Percentiles rank a stretch among this genome's conserved stretches.
phyloP scores from a whole-genome alignment of 768 basidiomycete species.

The Auricularia auricula-judae region DNA sequence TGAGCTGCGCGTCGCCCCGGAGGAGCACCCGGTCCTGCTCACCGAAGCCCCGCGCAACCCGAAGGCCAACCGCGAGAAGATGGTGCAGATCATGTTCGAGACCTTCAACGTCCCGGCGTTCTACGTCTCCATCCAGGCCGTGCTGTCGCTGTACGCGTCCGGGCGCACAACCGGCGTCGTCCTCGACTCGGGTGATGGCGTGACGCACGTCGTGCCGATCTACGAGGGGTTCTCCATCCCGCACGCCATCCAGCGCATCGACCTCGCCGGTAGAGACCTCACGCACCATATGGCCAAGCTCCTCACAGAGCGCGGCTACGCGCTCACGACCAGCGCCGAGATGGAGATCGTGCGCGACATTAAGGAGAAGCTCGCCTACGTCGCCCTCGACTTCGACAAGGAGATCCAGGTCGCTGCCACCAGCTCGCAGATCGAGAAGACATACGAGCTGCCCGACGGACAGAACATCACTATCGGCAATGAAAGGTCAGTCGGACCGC shows the following conservation, averaged over 20 bases:
- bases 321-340: constrained; percentile 40
- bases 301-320: constrained; percentile 15
- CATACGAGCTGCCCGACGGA: constrained; percentile 43
- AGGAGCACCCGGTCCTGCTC: constrained; percentile 8
- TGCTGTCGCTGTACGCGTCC: constrained; percentile 8
- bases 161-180: constrained; percentile 9
- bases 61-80: constrained; percentile 9
- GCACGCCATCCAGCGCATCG: constrained; percentile 4
- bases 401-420: constrained; percentile 39
- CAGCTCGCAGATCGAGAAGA: constrained; percentile 39
- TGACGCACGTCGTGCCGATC: constrained; percentile 9
- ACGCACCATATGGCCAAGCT: constrained; percentile 5
- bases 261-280: constrained; percentile 7
- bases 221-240: constrained; percentile 8
- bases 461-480: constrained; percentile 44
- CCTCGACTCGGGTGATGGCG: constrained; percentile 9
- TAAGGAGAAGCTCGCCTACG: constrained; percentile 48
- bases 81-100: constrained; percentile 22
- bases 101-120: constrained; percentile 29
- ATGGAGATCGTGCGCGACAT: constrained; percentile 40
- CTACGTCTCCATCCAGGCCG: constrained; percentile 9
- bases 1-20: constrained; percentile 9
- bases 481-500: constrained; percentile 22
- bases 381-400: constrained; percentile 44
- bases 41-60: constrained; percentile 9